These are phyloP conservation scores for Neovahlkampfia damariscottae DNA, from an alignment of 78 protist genomes.

Conservation along the genomic window DNA sequence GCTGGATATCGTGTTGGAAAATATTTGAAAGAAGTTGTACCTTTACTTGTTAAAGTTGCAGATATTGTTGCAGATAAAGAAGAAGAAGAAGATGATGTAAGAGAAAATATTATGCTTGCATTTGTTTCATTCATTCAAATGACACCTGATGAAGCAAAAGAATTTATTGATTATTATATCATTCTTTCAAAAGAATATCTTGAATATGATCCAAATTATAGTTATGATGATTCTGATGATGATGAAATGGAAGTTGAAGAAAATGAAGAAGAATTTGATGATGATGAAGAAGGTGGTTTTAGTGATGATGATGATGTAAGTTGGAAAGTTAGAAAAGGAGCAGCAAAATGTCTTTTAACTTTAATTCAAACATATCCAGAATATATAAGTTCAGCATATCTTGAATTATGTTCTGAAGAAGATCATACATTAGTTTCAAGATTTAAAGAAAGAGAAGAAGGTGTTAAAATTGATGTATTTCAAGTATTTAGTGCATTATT, in stretches of 20 bases:
- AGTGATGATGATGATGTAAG: conserved; percentile 82
- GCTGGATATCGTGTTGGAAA: conserved; percentile 2
- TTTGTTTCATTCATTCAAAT: conserved; percentile 50
- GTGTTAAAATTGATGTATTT: conserved; percentile 50
- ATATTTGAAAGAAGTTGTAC: conserved; percentile 15
- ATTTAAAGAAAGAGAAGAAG: conserved; percentile 71
- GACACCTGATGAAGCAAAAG: conserved; percentile 50
- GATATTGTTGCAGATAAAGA: conserved; percentile 42
- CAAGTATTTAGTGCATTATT: conserved; percentile 36
- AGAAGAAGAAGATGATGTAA: conserved; percentile 57
- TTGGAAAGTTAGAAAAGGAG: conserved; percentile 82
- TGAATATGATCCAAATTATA: conserved; percentile 79
- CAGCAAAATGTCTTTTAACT: conserved; percentile 56
- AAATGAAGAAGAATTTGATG: background rate
- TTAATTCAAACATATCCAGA: conserved; percentile 56
- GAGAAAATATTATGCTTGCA: conserved; percentile 60
- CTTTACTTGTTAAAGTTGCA: conserved; percentile 17
- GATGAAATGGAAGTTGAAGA: conserved; percentile 6
- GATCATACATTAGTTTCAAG: conserved; percentile 4
- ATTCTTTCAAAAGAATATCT: conserved; percentile 25
- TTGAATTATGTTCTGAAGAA: conserved; percentile 2
- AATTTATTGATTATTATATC: conserved; percentile 30
- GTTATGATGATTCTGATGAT: conserved; percentile 15
- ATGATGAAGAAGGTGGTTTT: conserved; percentile 42
- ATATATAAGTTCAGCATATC: background rate